phyloP scores from a whole-genome alignment of 2,329 filamentous ascomycete genomes.

The Cercospora sp. region DNA sequence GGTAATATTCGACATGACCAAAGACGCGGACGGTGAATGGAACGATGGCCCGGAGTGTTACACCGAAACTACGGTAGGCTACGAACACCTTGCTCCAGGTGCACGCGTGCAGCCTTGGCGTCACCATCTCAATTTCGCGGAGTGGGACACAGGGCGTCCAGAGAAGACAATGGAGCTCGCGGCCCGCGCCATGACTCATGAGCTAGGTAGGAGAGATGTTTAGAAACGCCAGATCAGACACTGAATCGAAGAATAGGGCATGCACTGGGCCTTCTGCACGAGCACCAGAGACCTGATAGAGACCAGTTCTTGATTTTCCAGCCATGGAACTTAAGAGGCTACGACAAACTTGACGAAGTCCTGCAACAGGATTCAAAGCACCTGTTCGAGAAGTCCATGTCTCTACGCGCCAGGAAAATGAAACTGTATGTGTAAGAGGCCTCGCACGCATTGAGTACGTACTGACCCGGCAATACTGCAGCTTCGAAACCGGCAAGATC shows the following conservation, averaged over 20 bases:
- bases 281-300: constrained; percentile 26
- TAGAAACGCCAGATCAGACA: not conserved
- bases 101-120: not conserved
- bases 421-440: not conserved
- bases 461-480: not conserved
- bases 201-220: constrained; percentile 18
- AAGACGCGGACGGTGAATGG: constrained; percentile 20
- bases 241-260: constrained; percentile 18
- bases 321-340: constrained; percentile 17
- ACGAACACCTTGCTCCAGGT: constrained; percentile 13
- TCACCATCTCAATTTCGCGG: constrained; percentile 13
- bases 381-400: not conserved
- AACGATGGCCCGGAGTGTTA: constrained; percentile 19
- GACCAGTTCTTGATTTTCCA: constrained; percentile 19
- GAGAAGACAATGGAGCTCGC: not conserved
- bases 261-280: constrained; percentile 24
- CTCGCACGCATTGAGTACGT: not conserved
- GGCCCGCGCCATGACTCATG: constrained; percentile 19
- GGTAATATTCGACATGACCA: constrained; percentile 26
- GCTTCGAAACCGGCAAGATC: not conserved
- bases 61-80: constrained; percentile 24
- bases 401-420: not conserved
- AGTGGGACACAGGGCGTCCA: not conserved
- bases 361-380: constrained; percentile 9
- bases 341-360: not conserved